phyloP scores from a whole-genome alignment of 345 rosid species.

The Hypericum perforatum region DNA sequence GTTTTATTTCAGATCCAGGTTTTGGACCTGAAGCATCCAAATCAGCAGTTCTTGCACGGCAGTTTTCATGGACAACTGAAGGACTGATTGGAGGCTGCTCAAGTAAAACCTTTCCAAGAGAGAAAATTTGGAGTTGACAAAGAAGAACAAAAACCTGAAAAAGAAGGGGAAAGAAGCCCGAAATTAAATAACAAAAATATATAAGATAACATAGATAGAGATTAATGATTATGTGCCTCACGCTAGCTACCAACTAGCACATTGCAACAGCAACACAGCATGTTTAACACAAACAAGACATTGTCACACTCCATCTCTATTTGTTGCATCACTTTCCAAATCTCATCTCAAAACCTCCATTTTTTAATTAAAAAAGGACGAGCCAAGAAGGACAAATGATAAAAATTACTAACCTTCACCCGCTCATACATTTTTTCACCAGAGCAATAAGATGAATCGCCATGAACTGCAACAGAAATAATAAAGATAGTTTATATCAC shows the following conservation, averaged over 20 bases:
- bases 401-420: constrained; percentile 65
- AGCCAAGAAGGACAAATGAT: background rate
- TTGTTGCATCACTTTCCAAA: no score
- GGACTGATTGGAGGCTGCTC: constrained; percentile 63
- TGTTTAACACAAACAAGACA: no score
- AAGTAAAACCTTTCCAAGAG: constrained; percentile 60
- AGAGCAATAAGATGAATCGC: constrained; percentile 60
- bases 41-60: constrained; percentile 60
- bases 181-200: constrained; percentile 7
- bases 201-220: background rate
- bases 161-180: constrained; percentile 11
- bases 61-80: constrained; percentile 33
- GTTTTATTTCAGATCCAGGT: constrained; percentile 65
- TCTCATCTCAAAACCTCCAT: background rate
- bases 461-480: constrained; percentile 27
- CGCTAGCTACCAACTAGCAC: no score
- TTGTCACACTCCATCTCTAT: no score
- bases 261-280: no score
- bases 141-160: constrained; percentile 77
- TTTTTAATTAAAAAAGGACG: background rate
- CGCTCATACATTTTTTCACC: constrained; percentile 74
- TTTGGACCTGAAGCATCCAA: constrained; percentile 63
- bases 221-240: background rate
- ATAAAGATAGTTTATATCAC: constrained; percentile 1
- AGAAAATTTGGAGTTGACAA: constrained; percentile 83